A percentile compares a stretch with the other conserved stretches of the same genome.
Conservation (phyloP, 2,329 filamentous ascomycete genomes). For the Fusarium buharicum region DNA sequence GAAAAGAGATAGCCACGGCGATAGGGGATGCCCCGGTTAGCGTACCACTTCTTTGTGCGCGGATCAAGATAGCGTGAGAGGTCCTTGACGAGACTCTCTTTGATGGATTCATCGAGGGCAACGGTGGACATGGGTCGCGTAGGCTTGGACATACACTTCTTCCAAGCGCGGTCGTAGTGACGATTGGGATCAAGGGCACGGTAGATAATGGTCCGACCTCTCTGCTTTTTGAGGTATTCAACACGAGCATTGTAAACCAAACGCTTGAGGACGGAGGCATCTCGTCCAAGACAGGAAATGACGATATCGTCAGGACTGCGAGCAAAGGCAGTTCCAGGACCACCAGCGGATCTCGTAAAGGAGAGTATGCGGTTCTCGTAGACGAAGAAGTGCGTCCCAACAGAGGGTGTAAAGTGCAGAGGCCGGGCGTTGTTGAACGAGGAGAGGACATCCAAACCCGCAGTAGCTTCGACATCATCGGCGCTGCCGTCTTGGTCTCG, state of each 20-base stretch:
- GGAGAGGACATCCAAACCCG: slow-evolving; percentile 13
- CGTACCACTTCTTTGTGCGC: slow-evolving; percentile 32
- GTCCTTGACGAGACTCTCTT: slow-evolving; percentile 29
- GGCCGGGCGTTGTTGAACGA: slow-evolving; percentile 22
- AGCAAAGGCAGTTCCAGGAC: background rate
- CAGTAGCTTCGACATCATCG: slow-evolving; percentile 8
- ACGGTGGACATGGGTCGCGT: slow-evolving; percentile 33
- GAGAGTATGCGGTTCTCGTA: slow-evolving; percentile 18
- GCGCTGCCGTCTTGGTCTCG: background rate
- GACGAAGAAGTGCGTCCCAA: slow-evolving; percentile 30
- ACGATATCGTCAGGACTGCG: background rate
- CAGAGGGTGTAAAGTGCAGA: slow-evolving; percentile 24
- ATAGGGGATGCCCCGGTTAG: slow-evolving; percentile 35
- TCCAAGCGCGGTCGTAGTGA: slow-evolving; percentile 13
- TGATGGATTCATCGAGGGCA: slow-evolving; percentile 25
- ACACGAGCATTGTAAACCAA: slow-evolving; percentile 26
- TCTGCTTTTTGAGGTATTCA: slow-evolving; percentile 24
- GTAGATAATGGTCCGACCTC: slow-evolving; percentile 28
- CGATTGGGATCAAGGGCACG: slow-evolving; percentile 1
- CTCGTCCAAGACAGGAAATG: slow-evolving; percentile 25
- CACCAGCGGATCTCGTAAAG: slow-evolving; percentile 16
- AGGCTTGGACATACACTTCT: slow-evolving; percentile 30
- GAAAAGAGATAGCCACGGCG: slow-evolving; percentile 37
- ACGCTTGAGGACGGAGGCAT: slow-evolving; percentile 25
- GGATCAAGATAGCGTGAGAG: slow-evolving; percentile 32